Evolutionary conservation across 2,329 filamentous ascomycete species (phyloP).

Genomic region (Didymella pomorum): DNA sequence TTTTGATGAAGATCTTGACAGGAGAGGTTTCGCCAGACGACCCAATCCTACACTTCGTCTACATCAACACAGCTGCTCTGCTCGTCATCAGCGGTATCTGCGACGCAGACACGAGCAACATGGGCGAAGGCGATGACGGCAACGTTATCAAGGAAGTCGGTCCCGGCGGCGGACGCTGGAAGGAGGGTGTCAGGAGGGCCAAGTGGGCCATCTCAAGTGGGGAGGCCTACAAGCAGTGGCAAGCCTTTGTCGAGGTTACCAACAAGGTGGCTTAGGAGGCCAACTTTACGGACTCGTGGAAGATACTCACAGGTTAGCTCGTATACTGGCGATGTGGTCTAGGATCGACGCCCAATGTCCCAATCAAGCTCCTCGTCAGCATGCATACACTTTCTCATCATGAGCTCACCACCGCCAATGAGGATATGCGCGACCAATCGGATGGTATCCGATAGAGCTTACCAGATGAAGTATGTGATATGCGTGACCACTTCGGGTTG

Average conservation of each 20-base stretch:
- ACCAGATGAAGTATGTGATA: too few relatives aligned
- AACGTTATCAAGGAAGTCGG: conserved; percentile 82
- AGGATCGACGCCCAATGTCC: too few relatives aligned
- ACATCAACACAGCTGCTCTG: conserved; percentile 91
- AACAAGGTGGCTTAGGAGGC: conserved; percentile 56
- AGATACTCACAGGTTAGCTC: background rate
- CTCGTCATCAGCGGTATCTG: conserved; percentile 87
- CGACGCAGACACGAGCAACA: conserved; percentile 79
- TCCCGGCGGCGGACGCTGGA: conserved; percentile 89
- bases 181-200: conserved; percentile 87
- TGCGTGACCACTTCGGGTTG: too few relatives aligned
- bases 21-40: conserved; percentile 77
- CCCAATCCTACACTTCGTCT: conserved; percentile 89
- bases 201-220: conserved; percentile 89
- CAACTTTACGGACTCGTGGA: background rate
- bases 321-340: too few relatives aligned
- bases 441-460: too few relatives aligned
- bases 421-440: too few relatives aligned
- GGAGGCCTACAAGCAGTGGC: conserved; percentile 83
- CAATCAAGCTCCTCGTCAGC: too few relatives aligned
- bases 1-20: conserved; percentile 77
- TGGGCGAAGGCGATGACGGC: conserved; percentile 83
- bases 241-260: conserved; percentile 82
- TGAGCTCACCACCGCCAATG: too few relatives aligned
- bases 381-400: too few relatives aligned